Evolutionary conservation across 2,329 filamentous ascomycete genomes (phyloP).

Genomic region (Hypoxylon sp.): DNA sequence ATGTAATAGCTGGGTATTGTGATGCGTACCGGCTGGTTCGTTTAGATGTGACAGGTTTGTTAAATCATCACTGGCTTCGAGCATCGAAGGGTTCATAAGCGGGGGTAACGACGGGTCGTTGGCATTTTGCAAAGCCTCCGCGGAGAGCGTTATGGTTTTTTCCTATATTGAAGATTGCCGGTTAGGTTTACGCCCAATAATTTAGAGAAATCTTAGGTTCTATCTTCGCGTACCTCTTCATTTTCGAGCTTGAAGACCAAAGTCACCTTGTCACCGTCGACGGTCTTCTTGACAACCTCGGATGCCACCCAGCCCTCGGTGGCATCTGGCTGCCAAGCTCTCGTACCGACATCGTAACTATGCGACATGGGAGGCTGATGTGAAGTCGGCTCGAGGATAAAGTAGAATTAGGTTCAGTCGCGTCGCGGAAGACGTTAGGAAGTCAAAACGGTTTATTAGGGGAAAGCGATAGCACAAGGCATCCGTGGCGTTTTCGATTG

Average conservation of each 20-base stretch:
- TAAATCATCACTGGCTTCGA: constrained; percentile 97
- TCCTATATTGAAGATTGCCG: constrained; percentile 65
- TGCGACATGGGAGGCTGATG: constrained; percentile 79
- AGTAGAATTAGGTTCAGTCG: constrained; percentile 34
- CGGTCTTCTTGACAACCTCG: constrained; percentile 87
- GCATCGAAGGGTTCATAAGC: constrained; percentile 97
- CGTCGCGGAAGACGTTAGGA: constrained; percentile 42
- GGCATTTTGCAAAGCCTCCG: constrained; percentile 81
- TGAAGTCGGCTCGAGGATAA: constrained; percentile 28
- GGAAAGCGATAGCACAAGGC: constrained; percentile 50
- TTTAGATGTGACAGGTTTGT: constrained; percentile 98
- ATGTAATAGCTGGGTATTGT: constrained; percentile 11
- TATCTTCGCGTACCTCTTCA: constrained; percentile 78
- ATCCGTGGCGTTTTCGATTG: constrained; percentile 49
- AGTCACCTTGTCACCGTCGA: constrained; percentile 87
- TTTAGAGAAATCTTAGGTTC: neutral
- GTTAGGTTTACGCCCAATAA: constrained; percentile 35
- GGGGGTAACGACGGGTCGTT: constrained; percentile 86
- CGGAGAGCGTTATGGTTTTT: constrained; percentile 83
- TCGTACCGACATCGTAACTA: constrained; percentile 94
- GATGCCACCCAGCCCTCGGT: constrained; percentile 98
- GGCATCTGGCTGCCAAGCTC: constrained; percentile 97
- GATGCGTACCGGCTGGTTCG: constrained; percentile 85
- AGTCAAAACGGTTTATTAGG: constrained; percentile 45
- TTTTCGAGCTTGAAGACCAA: constrained; percentile 91